A percentile compares a stretch with the other conserved stretches of the same genome.
phyloP scores from a whole-genome alignment of 2,329 filamentous ascomycete genomes.

The Venturiaceae sp. region DNA sequence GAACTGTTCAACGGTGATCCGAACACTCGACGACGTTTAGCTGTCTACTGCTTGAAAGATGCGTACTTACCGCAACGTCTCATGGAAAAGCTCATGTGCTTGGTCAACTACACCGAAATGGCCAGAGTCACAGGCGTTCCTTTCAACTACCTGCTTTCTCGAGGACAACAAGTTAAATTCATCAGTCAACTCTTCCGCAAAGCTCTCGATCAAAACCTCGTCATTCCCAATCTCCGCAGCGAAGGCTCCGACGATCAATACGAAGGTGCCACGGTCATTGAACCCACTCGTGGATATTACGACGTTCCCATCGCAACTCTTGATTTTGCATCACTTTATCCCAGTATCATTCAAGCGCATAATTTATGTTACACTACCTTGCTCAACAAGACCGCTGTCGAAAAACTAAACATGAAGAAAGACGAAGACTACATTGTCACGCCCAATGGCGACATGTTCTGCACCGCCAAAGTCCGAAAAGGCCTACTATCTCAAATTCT shows the following conservation, averaged over 20 bases:
- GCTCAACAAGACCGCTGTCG: slow-evolving; percentile 66
- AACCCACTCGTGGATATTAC: slow-evolving; percentile 88
- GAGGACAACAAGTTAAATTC: slow-evolving; percentile 96
- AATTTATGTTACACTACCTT: slow-evolving; percentile 97
- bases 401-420: slow-evolving; percentile 67
- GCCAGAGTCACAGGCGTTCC: slow-evolving; percentile 97
- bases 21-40: slow-evolving; percentile 81
- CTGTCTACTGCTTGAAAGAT: slow-evolving; percentile 95
- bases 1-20: slow-evolving; percentile 94
- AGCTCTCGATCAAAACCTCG: slow-evolving; percentile 82
- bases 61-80: slow-evolving; percentile 88
- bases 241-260: slow-evolving; percentile 77
- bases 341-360: slow-evolving; percentile 97
- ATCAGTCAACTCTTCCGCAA: slow-evolving; percentile 96
- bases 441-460: slow-evolving; percentile 88
- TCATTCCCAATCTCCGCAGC: slow-evolving; percentile 76
- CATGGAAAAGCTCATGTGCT: slow-evolving; percentile 94
- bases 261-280: slow-evolving; percentile 95
- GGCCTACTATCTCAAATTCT: slow-evolving; percentile 90
- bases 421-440: slow-evolving; percentile 96
- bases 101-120: slow-evolving; percentile 99
- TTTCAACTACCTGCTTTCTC: slow-evolving; percentile 85
- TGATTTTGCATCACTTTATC: slow-evolving; percentile 97
- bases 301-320: slow-evolving; percentile 91
- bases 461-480: slow-evolving; percentile 79